Percentiles rank a stretch among this genome's conserved stretches.
phyloP scores from a whole-genome alignment of 139 green algal species.

The Monoraphidium neglectum region DNA sequence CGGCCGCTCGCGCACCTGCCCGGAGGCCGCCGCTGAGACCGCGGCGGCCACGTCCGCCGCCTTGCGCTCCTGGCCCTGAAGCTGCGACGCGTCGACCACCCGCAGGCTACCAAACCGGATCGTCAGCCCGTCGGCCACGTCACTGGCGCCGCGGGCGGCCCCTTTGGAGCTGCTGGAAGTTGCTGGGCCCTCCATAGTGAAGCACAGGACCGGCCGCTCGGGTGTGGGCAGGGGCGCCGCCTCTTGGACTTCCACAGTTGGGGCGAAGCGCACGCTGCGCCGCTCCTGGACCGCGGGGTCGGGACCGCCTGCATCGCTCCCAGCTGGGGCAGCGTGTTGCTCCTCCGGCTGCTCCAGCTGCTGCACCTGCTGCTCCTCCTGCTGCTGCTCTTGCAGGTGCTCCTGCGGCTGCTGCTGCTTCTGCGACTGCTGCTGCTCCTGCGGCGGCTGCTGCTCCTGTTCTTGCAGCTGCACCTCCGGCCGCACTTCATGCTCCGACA shows the following conservation, averaged over 20 bases:
- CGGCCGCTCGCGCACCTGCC: too few species aligned
- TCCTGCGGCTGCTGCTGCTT: too few species aligned
- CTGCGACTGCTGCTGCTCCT: too few species aligned
- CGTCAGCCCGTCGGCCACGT: not conserved
- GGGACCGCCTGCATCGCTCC: too few species aligned
- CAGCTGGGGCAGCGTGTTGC: not conserved
- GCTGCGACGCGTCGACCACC: not conserved
- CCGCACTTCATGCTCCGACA: not conserved
- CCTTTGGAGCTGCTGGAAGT: not conserved
- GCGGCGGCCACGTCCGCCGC: not conserved
- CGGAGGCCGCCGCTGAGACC: too few species aligned
- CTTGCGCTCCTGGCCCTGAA: not conserved
- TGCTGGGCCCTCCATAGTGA: not conserved
- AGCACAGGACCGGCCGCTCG: slow-evolving; percentile 25
- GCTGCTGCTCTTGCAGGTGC: too few species aligned
- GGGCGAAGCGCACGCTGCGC: slow-evolving; percentile 14
- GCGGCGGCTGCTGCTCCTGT: not conserved
- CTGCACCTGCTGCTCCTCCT: not conserved
- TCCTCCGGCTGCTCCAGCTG: not conserved
- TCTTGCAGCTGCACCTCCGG: not conserved
- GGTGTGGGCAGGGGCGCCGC: not conserved
- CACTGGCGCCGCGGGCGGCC: slow-evolving; percentile 7
- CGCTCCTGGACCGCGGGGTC: too few species aligned
- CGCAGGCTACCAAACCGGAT: not conserved
- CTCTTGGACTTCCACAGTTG: slow-evolving; percentile 4